phyloP scores from a whole-genome alignment of 495 filamentous ascomycete genomes.

The Articulospora tetracladia region DNA sequence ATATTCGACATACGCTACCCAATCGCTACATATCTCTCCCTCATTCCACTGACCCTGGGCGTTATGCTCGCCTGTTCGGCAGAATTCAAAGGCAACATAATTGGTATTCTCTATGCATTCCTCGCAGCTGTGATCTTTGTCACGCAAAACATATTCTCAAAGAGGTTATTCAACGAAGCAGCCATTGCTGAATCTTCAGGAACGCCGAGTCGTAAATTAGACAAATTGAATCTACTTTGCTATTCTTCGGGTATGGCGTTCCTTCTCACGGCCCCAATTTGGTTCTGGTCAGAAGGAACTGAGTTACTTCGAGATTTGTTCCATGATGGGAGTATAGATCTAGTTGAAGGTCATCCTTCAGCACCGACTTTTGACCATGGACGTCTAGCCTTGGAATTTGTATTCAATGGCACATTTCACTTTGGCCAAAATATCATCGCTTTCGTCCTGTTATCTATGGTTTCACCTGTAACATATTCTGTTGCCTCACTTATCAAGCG shows the following conservation, averaged over 20 bases:
- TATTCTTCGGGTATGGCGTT: constrained; percentile 94
- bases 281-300: constrained; percentile 87
- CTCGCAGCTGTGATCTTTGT: constrained; percentile 90
- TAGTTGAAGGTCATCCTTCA: constrained; percentile 46
- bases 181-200: constrained; percentile 73
- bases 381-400: constrained; percentile 72
- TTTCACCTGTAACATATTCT: constrained; percentile 95
- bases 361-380: constrained; percentile 71
- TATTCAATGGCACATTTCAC: constrained; percentile 97
- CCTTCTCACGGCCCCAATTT: constrained; percentile 84
- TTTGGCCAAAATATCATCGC: constrained; percentile 96
- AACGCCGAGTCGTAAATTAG: constrained; percentile 67
- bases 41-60: constrained; percentile 85
- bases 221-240: constrained; percentile 95
- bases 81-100: constrained; percentile 79
- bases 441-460: constrained; percentile 84
- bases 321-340: constrained; percentile 55
- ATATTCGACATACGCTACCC: constrained; percentile 87
- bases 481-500: constrained; percentile 94
- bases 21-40: constrained; percentile 82
- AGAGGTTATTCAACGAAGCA: constrained; percentile 97
- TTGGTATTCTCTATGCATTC: constrained; percentile 84
- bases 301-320: constrained; percentile 70
- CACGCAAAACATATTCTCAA: constrained; percentile 98
- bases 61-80: constrained; percentile 95